phyloP scores from a whole-genome alignment of 1,139 yeast species.

The Kodamaea suecica region DNA sequence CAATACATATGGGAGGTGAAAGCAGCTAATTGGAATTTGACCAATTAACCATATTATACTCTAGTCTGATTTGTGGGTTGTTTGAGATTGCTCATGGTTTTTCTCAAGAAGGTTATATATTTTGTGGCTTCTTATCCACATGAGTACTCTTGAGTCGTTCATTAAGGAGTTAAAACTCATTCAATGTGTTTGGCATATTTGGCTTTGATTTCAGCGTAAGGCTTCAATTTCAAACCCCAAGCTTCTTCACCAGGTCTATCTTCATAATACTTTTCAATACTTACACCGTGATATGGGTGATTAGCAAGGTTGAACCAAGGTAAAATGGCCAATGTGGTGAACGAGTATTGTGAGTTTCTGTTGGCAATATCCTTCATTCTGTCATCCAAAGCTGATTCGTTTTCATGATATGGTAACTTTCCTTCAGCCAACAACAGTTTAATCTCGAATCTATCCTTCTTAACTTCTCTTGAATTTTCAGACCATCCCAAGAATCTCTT shows the following conservation, averaged over 20 bases:
- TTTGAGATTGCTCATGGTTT: too few relatives aligned
- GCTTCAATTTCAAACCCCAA: conserved; percentile 48
- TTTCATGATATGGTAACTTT: conserved; percentile 61
- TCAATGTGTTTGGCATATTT: conserved; percentile 36
- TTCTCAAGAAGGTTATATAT: too few relatives aligned
- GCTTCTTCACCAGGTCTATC: conserved; percentile 54
- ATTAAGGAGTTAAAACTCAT: too few relatives aligned
- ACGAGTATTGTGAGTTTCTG: conserved; percentile 76
- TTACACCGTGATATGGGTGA: conserved; percentile 84
- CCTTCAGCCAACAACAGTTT: conserved; percentile 67
- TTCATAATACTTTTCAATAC: conserved; percentile 66
- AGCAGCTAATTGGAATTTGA: too few relatives aligned
- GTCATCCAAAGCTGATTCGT: conserved; percentile 58
- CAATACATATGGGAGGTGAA: too few relatives aligned
- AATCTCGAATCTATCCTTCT: conserved; percentile 70
- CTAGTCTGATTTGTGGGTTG: too few relatives aligned
- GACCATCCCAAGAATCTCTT: conserved; percentile 76
- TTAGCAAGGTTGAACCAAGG: conserved; percentile 84
- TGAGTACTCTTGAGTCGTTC: too few relatives aligned
- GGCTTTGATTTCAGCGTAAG: conserved; percentile 46
- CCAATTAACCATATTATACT: too few relatives aligned
- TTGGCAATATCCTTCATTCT: conserved; percentile 76
- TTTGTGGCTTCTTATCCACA: too few relatives aligned
- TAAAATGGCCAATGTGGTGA: conserved; percentile 55
- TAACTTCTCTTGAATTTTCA: conserved; percentile 72